Percentiles rank a stretch among this genome's conserved stretches.
phyloP scores from a whole-genome alignment of 805 yeast genomes.

The Cyberlindnera mrakii region DNA sequence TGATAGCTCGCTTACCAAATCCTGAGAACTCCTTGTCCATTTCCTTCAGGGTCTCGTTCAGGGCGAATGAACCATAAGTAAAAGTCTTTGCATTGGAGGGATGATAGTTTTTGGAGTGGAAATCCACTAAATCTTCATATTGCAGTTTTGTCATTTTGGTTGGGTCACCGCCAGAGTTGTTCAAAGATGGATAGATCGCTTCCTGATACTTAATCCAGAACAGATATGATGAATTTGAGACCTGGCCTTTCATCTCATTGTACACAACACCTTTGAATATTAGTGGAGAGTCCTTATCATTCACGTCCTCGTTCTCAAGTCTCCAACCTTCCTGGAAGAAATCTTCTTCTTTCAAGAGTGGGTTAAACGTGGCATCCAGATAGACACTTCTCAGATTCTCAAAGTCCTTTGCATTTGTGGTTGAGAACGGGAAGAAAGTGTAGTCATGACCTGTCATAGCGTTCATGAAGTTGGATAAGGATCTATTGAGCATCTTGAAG shows the following conservation, averaged over 20 bases:
- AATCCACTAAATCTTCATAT: conserved; percentile 71
- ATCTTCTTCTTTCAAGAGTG: conserved; percentile 71
- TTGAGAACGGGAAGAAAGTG: conserved; percentile 93
- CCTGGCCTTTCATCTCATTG: conserved; percentile 98
- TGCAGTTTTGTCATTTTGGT: conserved; percentile 62
- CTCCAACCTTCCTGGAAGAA: conserved; percentile 98
- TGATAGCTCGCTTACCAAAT: conserved; percentile 48
- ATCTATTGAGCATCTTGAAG: conserved; percentile 92
- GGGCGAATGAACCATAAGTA: conserved; percentile 78
- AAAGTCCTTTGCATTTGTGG: conserved; percentile 81
- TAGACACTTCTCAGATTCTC: conserved; percentile 82
- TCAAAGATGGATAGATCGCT: conserved; percentile 73
- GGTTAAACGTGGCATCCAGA: conserved; percentile 79
- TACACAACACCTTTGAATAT: conserved; percentile 92
- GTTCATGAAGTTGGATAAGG: conserved; percentile 95
- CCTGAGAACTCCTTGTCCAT: conserved; percentile 43
- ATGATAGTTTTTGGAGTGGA: conserved; percentile 73
- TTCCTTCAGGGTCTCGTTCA: conserved; percentile 51
- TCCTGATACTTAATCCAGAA: conserved; percentile 82
- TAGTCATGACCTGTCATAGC: conserved; percentile 98
- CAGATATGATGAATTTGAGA: conserved; percentile 80
- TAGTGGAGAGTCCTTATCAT: conserved; percentile 55
- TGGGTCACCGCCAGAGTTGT: conserved; percentile 96
- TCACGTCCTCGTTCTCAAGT: conserved; percentile 61
- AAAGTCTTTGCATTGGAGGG: conserved; percentile 85